Percentiles rank a stretch among this genome's conserved stretches.
Evolutionary conservation across 352 stramenopile genomes (phyloP).

Genomic region (Thalassiosira livingstoniorum): DNA sequence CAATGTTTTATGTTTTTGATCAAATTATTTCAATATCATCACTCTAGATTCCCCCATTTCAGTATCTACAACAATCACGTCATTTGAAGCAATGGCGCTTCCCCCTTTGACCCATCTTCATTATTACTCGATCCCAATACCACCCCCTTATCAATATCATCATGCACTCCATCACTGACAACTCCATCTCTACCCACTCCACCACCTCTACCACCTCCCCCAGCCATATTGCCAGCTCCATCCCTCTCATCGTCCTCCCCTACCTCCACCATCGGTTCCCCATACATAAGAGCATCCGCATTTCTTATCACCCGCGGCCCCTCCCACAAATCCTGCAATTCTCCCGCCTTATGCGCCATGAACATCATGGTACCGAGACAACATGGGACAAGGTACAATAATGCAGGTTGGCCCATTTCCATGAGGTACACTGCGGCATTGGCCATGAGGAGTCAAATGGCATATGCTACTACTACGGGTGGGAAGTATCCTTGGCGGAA

Average conservation of each 20-base stretch:
- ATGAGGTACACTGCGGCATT: slow-evolving; percentile 94
- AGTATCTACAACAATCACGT: too few species aligned
- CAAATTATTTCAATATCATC: too few species aligned
- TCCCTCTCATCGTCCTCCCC: slow-evolving; percentile 41
- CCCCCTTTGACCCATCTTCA: too few species aligned
- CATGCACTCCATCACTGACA: background rate
- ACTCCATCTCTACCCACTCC: slow-evolving; percentile 13
- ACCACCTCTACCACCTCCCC: too few species aligned
- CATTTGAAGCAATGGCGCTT: too few species aligned
- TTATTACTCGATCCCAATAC: too few species aligned
- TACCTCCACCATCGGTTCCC: slow-evolving; percentile 38
- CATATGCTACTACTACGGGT: slow-evolving; percentile 93
- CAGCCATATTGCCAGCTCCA: too few species aligned
- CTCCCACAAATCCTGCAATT: slow-evolving; percentile 90
- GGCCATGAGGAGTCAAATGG: slow-evolving; percentile 91
- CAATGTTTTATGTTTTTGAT: too few species aligned
- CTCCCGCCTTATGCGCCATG: slow-evolving; percentile 87
- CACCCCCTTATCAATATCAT: background rate
- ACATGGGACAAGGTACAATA: slow-evolving; percentile 96
- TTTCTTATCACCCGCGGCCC: slow-evolving; percentile 80
- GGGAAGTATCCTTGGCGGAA: slow-evolving; percentile 87
- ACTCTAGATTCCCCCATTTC: too few species aligned
- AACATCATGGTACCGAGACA: slow-evolving; percentile 89
- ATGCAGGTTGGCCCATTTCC: slow-evolving; percentile 92
- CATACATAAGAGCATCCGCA: slow-evolving; percentile 62